Percentiles rank a stretch among this genome's conserved stretches.
Evolutionary conservation across 1,284 basidiomycete species (phyloP).

Genomic region (Tranzscheliella williamsii): DNA sequence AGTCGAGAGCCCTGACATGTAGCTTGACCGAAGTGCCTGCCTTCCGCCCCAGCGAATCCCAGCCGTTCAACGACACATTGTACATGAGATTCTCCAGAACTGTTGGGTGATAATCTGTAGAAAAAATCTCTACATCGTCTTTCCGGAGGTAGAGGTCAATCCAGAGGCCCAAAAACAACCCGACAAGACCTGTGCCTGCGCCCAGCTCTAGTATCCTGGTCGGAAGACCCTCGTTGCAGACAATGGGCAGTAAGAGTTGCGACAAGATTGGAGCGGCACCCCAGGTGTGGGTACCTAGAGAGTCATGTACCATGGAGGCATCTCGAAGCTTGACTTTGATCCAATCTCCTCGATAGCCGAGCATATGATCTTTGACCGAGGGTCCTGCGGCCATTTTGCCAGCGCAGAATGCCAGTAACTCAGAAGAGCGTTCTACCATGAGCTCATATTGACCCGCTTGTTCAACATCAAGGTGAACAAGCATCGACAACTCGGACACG

Average conservation of each 20-base stretch:
- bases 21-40: neutral
- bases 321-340: slow-evolving; percentile 38
- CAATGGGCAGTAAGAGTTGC: slow-evolving; percentile 37
- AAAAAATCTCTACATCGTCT: slow-evolving; percentile 6
- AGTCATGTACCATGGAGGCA: slow-evolving; percentile 43
- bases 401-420: slow-evolving; percentile 32
- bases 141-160: neutral
- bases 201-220: slow-evolving; percentile 50
- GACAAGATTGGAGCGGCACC: slow-evolving; percentile 51
- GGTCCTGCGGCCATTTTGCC: slow-evolving; percentile 39
- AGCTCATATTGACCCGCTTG: slow-evolving; percentile 4
- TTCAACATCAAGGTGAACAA: slow-evolving; percentile 2
- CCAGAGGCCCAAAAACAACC: slow-evolving; percentile 38
- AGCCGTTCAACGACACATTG: slow-evolving; percentile 37
- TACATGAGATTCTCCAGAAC: slow-evolving; percentile 46
- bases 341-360: slow-evolving; percentile 1
- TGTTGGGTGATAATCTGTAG: slow-evolving; percentile 50
- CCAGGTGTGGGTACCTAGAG: slow-evolving; percentile 53
- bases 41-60: slow-evolving; percentile 1
- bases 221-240: neutral
- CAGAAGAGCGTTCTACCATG: slow-evolving; percentile 21
- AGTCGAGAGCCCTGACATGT: slow-evolving; percentile 40
- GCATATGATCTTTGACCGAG: slow-evolving; percentile 18
- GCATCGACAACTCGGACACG: slow-evolving; percentile 23
- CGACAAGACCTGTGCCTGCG: slow-evolving; percentile 55